Percentiles rank a stretch among this genome's conserved stretches.
phyloP scores from a whole-genome alignment of 331 rosid species.

The Rosa hybrid region DNA sequence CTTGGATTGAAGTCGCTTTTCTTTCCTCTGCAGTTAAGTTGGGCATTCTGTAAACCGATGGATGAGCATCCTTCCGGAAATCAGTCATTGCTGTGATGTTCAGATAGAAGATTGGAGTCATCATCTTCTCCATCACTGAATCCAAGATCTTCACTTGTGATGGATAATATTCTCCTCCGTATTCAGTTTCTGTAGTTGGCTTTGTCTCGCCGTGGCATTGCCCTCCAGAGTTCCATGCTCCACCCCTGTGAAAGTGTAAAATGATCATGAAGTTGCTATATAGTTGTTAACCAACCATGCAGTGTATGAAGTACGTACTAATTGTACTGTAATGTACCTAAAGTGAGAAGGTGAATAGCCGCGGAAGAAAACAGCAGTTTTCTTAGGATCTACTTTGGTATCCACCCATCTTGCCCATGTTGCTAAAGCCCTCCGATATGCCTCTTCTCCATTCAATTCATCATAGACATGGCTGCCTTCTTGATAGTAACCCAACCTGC shows the following conservation, averaged over 20 bases:
- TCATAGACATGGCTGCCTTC: slow-evolving; percentile 78
- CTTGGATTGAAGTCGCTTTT: slow-evolving; percentile 61
- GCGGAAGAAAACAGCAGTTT: slow-evolving; percentile 71
- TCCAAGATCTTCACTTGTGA: slow-evolving; percentile 63
- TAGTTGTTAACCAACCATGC: neutral
- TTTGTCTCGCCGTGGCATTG: slow-evolving; percentile 61
- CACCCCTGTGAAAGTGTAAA: slow-evolving; percentile 52
- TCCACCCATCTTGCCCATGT: slow-evolving; percentile 91
- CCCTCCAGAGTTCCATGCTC: slow-evolving; percentile 93
- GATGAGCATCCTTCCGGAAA: slow-evolving; percentile 85
- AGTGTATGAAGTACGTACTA: neutral
- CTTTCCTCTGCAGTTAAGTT: slow-evolving; percentile 54
- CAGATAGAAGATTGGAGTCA: slow-evolving; percentile 57
- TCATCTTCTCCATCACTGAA: slow-evolving; percentile 63
- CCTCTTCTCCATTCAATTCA: slow-evolving; percentile 69
- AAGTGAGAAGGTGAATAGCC: slow-evolving; percentile 88
- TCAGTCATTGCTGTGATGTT: slow-evolving; percentile 81
- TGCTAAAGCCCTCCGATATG: slow-evolving; percentile 71
- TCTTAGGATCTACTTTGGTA: slow-evolving; percentile 60
- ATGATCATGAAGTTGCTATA: neutral
- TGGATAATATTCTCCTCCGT: slow-evolving; percentile 39
- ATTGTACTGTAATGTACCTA: slow-evolving; percentile 46
- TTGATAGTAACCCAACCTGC: slow-evolving; percentile 84
- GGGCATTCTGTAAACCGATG: slow-evolving; percentile 69
- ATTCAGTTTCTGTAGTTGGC: slow-evolving; percentile 56